Evolutionary conservation across 2,329 filamentous ascomycete genomes (phyloP).

Genomic region (Colletotrichum trifolii): DNA sequence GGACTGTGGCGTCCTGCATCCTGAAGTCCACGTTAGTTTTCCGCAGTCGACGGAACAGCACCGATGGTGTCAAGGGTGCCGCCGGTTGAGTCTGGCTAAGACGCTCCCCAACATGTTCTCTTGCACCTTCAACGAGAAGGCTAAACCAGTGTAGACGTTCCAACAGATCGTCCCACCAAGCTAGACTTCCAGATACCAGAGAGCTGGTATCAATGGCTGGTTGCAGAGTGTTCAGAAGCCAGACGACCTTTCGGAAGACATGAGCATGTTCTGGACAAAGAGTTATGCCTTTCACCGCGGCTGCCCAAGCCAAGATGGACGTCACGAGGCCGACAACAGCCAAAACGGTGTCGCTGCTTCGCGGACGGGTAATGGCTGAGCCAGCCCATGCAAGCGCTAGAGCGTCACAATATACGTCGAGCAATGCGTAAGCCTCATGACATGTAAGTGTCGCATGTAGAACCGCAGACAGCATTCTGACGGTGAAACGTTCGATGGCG

Average conservation of each 20-base stretch:
- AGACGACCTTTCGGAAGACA: conserved; percentile 38
- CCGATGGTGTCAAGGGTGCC: conserved; percentile 6
- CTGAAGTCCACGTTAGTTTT: conserved; percentile 3
- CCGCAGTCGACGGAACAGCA: conserved; percentile 39
- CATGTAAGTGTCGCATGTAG: conserved; percentile 51
- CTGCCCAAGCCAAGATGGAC: conserved; percentile 41
- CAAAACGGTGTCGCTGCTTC: conserved; percentile 47
- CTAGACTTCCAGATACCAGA: conserved; percentile 3
- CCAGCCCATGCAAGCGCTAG: conserved; percentile 50
- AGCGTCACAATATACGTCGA: conserved; percentile 62
- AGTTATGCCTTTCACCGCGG: conserved; percentile 11
- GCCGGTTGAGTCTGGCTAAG: conserved; percentile 7
- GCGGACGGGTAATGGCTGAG: conserved; percentile 49
- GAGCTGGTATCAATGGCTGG: conserved; percentile 37
- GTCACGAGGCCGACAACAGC: conserved; percentile 41
- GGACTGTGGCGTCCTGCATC: conserved; percentile 45
- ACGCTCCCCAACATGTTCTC: conserved; percentile 26
- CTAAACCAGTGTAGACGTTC: conserved; percentile 10
- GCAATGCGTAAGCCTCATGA: conserved; percentile 56
- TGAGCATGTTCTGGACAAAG: conserved; percentile 40
- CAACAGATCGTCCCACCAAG: conserved; percentile 29
- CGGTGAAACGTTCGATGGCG: conserved; percentile 58
- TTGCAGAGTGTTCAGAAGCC: conserved; percentile 36
- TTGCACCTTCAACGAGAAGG: conserved; percentile 18
- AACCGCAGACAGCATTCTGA: conserved; percentile 67